Evolutionary conservation across 345 rosid species (phyloP).

Genomic region (Lumnitzera racemosa): DNA sequence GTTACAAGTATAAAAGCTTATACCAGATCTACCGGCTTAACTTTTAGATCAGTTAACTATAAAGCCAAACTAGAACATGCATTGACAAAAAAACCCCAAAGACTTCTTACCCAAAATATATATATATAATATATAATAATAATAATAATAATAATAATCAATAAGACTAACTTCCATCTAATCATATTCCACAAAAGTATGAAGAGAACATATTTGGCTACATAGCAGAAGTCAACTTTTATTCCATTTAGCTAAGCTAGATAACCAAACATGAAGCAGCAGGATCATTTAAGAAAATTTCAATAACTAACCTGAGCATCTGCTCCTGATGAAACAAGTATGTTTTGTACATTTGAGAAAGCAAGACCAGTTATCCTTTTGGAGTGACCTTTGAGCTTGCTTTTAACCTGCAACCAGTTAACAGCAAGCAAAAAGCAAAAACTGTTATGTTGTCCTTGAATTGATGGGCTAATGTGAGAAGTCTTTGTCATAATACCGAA

Average conservation of each 20-base stretch:
- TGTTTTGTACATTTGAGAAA: conserved; percentile 56
- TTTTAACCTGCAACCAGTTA: conserved; percentile 44
- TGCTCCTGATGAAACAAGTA: conserved; percentile 79
- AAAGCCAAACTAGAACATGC: too few relatives aligned
- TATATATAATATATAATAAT: too few relatives aligned
- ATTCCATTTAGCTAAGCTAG: too few relatives aligned
- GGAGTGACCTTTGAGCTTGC: conserved; percentile 75
- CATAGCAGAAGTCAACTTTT: too few relatives aligned
- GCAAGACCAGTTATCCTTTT: conserved; percentile 77
- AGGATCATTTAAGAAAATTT: conserved; percentile 1
- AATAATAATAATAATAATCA: too few relatives aligned
- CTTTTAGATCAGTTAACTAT: too few relatives aligned
- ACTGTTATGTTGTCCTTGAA: not conserved
- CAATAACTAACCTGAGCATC: conserved; percentile 59
- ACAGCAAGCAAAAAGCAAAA: conserved; percentile 2
- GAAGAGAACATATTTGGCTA: not conserved
- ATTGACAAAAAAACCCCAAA: too few relatives aligned
- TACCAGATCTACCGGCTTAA: too few relatives aligned
- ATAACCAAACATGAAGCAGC: not conserved
- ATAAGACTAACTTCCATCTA: not conserved
- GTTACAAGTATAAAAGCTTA: too few relatives aligned
- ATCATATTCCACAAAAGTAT: not conserved
- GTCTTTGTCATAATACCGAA: not conserved
- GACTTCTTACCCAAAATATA: too few relatives aligned
- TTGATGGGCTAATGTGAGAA: not conserved